These are phyloP conservation scores for Coniella vitis DNA, from an alignment of 2,329 filamentous ascomycete species.

Conservation along the genomic window DNA sequence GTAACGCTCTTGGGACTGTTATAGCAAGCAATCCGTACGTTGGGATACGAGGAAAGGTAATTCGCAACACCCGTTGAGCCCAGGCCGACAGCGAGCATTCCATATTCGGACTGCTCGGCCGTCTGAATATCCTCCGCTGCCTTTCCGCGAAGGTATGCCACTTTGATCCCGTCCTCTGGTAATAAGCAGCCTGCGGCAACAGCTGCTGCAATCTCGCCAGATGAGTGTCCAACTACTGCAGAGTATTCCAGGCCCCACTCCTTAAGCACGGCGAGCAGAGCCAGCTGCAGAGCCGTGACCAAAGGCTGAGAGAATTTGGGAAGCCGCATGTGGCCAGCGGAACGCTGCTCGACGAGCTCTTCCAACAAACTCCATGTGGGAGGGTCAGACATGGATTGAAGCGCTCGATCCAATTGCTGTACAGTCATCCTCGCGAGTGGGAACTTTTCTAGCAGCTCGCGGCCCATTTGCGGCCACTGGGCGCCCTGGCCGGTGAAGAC, in stretches of 20 bases:
- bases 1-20: conserved; percentile 26
- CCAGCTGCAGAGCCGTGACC: conserved; percentile 1
- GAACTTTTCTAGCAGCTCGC: conserved; percentile 16
- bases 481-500: conserved; percentile 23
- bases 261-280: not conserved
- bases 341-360: conserved; percentile 14
- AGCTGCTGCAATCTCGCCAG: conserved; percentile 9
- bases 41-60: too few species aligned
- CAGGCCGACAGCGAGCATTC: conserved; percentile 11
- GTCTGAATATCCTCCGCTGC: not conserved
- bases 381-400: conserved; percentile 16
- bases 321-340: conserved; percentile 16
- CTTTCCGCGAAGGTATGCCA: conserved; percentile 1
- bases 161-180: not conserved
- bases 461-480: conserved; percentile 23
- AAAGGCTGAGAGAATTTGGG: conserved; percentile 5
- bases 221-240: conserved; percentile 1
- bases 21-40: conserved; percentile 4
- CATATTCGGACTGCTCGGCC: not conserved
- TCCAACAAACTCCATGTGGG: conserved; percentile 17
- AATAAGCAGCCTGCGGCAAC: conserved; percentile 10
- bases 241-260: not conserved
- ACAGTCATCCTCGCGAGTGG: conserved; percentile 6
- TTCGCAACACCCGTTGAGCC: too few species aligned
- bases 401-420: conserved; percentile 14